phyloP scores from a whole-genome alignment of 108 stramenopile genomes.

The Cyclotella baltica region DNA sequence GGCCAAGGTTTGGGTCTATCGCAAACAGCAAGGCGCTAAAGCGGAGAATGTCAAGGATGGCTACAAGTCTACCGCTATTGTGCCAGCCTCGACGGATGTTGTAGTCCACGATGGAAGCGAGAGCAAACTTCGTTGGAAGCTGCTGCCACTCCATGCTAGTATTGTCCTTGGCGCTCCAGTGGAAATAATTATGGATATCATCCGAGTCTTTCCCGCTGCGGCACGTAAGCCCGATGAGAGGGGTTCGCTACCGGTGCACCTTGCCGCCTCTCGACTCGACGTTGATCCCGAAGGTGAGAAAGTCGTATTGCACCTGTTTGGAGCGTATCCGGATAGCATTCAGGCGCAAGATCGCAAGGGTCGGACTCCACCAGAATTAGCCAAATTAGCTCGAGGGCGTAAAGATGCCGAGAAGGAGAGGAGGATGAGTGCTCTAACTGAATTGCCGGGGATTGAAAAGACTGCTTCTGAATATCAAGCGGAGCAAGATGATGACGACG shows the following conservation, averaged over 20 bases:
- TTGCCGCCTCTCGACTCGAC: slow-evolving; percentile 53
- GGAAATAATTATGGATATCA: slow-evolving; percentile 42
- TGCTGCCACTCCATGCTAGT: slow-evolving; percentile 55
- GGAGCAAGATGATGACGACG: slow-evolving; percentile 25
- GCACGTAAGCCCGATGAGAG: slow-evolving; percentile 44
- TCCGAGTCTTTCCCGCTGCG: slow-evolving; percentile 42
- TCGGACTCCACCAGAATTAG: slow-evolving; percentile 47
- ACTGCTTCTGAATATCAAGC: slow-evolving; percentile 1
- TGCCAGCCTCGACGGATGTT: slow-evolving; percentile 12
- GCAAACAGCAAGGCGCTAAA: slow-evolving; percentile 15
- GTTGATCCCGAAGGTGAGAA: slow-evolving; percentile 54
- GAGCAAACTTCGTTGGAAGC: slow-evolving; percentile 49
- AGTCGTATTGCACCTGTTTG: slow-evolving; percentile 49
- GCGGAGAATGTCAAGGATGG: slow-evolving; percentile 44
- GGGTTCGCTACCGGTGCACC: slow-evolving; percentile 51
- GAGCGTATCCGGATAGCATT: slow-evolving; percentile 44
- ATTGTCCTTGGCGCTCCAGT: slow-evolving; percentile 52
- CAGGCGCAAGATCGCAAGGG: slow-evolving; percentile 53
- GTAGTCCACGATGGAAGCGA: slow-evolving; percentile 28
- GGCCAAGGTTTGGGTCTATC: slow-evolving; percentile 51
- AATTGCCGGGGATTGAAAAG: slow-evolving; percentile 18
- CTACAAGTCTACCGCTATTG: slow-evolving; percentile 19
- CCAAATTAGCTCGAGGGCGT: slow-evolving; percentile 45
- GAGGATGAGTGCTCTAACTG: slow-evolving; percentile 12
- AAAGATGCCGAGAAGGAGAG: slow-evolving; percentile 49